Evolutionary conservation across 208 protist species (phyloP).

Genomic region (Acanthamoeba triangularis): DNA sequence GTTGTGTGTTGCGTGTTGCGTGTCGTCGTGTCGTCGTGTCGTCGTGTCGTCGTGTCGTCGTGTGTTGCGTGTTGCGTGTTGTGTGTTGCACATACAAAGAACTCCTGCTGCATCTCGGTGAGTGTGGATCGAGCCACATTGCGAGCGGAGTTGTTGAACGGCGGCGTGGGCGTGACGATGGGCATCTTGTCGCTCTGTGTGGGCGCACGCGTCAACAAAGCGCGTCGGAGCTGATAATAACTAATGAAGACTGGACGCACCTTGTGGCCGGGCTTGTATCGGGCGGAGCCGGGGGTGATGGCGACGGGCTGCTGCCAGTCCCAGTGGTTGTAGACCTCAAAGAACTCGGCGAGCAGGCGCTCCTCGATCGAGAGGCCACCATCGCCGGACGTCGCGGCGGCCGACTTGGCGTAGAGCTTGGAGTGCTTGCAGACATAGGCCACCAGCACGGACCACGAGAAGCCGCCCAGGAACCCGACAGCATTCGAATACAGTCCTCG

Average conservation of each 20-base stretch:
- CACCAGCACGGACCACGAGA: slow-evolving; percentile 71
- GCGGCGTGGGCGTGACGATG: slow-evolving; percentile 46
- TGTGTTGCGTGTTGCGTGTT: background rate
- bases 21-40: background rate
- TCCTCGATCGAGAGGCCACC: slow-evolving; percentile 20
- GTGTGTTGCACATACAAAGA: background rate
- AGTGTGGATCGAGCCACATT: slow-evolving; percentile 50
- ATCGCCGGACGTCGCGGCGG: background rate
- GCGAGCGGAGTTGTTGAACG: slow-evolving; percentile 49
- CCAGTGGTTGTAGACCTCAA: slow-evolving; percentile 43
- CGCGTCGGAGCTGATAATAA: background rate
- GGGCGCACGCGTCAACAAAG: background rate
- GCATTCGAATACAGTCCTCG: slow-evolving; percentile 51
- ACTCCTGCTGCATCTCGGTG: slow-evolving; percentile 49
- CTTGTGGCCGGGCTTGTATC: slow-evolving; percentile 1
- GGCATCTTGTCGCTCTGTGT: slow-evolving; percentile 22
- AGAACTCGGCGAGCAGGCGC: slow-evolving; percentile 64
- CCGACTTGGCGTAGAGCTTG: background rate
- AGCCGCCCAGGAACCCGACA: slow-evolving; percentile 34
- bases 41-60: background rate
- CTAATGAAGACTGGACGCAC: background rate
- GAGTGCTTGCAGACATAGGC: slow-evolving; percentile 44
- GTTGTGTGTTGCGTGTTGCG: background rate
- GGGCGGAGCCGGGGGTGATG: background rate
- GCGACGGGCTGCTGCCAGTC: slow-evolving; percentile 56